Percentiles rank a stretch among this genome's conserved stretches.
Evolutionary conservation across 176 grass and related monocot species (phyloP).

Genomic region (Ananas comosus): DNA sequence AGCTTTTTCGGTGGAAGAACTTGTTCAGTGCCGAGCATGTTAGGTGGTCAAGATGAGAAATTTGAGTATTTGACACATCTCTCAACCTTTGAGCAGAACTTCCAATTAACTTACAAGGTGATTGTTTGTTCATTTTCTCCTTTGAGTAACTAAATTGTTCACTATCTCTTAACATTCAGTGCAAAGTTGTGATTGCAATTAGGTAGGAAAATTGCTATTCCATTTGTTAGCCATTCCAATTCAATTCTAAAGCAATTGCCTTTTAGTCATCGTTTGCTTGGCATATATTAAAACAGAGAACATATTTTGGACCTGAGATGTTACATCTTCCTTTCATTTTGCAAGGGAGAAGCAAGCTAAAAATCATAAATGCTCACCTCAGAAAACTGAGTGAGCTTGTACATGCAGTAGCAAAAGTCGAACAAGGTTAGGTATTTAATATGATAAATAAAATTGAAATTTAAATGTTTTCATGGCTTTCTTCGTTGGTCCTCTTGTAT

Average conservation of each 20-base stretch:
- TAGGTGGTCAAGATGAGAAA: no score
- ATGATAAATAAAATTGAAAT: background rate
- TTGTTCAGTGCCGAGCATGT: background rate
- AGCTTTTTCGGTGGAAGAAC: background rate
- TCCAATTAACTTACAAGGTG: no score
- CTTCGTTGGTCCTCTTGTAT: background rate
- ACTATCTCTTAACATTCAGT: no score
- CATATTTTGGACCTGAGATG: background rate
- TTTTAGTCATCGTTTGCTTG: background rate
- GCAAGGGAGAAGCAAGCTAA: background rate
- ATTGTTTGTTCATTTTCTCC: no score
- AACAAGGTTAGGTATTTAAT: background rate
- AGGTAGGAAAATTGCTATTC: no score
- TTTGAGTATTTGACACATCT: no score
- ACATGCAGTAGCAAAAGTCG: background rate
- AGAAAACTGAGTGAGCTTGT: background rate
- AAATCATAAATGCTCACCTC: background rate
- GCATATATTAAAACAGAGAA: background rate
- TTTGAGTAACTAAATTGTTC: no score
- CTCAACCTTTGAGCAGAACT: no score
- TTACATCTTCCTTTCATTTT: background rate
- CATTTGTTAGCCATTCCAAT: no score
- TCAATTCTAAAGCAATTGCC: background rate
- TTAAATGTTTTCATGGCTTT: background rate
- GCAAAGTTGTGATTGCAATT: no score